Evolutionary conservation across 495 filamentous ascomycete species (phyloP).

Genomic region (Glarea lozoyensis): DNA sequence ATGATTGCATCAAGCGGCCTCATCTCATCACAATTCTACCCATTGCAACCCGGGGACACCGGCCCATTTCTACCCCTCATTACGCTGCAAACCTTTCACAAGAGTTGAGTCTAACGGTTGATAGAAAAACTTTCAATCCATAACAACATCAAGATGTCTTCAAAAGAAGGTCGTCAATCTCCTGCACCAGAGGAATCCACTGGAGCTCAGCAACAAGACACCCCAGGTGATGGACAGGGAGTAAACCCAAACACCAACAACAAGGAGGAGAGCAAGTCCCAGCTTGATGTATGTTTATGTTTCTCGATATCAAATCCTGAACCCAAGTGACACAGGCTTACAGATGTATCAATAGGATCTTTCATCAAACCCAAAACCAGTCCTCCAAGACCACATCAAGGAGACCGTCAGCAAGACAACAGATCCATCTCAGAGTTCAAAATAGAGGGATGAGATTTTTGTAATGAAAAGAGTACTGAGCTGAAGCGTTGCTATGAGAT

Average conservation of each 20-base stretch:
- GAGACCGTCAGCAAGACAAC: constrained; percentile 29
- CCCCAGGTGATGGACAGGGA: constrained; percentile 31
- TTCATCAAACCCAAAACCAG: constrained; percentile 60
- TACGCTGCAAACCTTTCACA: neutral
- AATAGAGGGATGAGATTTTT: neutral
- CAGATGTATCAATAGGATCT: constrained; percentile 28
- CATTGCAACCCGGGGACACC: too few species aligned
- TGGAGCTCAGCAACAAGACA: constrained; percentile 51
- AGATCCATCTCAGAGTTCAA: neutral
- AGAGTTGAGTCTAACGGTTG: neutral
- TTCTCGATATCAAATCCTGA: neutral
- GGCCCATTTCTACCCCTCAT: neutral
- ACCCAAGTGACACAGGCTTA: neutral
- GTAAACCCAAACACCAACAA: constrained; percentile 36
- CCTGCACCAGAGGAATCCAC: constrained; percentile 63
- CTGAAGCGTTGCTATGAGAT: neutral
- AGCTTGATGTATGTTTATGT: constrained; percentile 30
- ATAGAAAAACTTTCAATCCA: constrained; percentile 6
- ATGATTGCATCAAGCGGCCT: too few species aligned
- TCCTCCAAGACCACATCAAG: constrained; percentile 58
- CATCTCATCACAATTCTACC: too few species aligned
- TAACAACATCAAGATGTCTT: constrained; percentile 39
- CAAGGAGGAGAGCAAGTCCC: constrained; percentile 36
- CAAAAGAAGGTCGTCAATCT: constrained; percentile 66
- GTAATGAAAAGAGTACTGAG: neutral